A percentile compares a stretch with the other conserved stretches of the same genome.
phyloP scores from a whole-genome alignment of 169 alveolate species.

The Besnoitia besnoiti region DNA sequence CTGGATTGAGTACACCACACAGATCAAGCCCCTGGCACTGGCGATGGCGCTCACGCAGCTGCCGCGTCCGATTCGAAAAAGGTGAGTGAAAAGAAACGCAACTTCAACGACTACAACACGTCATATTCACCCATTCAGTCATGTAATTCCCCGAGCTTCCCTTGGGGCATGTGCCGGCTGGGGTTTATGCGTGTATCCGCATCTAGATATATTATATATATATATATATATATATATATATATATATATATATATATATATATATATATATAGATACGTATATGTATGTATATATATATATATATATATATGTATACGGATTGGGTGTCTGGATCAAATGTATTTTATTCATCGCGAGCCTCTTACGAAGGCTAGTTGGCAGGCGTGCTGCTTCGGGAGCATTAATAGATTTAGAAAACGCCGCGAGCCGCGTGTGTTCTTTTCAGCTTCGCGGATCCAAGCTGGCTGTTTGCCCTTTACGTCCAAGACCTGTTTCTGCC shows the following conservation, averaged over 20 bases:
- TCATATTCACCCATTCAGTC: too few species aligned
- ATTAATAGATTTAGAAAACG: not conserved
- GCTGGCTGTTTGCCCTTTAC: not conserved
- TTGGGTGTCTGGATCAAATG: too few species aligned
- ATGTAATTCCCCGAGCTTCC: too few species aligned
- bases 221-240: not conserved
- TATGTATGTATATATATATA: not conserved
- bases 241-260: not conserved
- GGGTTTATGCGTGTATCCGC: too few species aligned
- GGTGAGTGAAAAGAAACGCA: too few species aligned
- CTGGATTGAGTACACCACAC: not conserved
- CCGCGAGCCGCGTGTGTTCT: not conserved
- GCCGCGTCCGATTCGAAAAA: not conserved
- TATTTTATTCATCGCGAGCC: too few species aligned
- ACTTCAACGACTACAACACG: too few species aligned
- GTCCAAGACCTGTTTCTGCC: slow-evolving; percentile 7
- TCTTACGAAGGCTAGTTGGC: too few species aligned
- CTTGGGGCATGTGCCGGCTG: too few species aligned
- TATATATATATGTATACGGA: not conserved
- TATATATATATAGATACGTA: not conserved
- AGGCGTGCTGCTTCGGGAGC: too few species aligned
- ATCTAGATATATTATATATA: not conserved
- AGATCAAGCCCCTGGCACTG: not conserved
- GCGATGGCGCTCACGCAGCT: slow-evolving; percentile 4
- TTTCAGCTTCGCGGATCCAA: not conserved